Evolutionary conservation across 202 grass and related monocot species (phyloP), one percentile per base, ranked within the genome.

Genomic region (Saccharum hybrid): DNA sequence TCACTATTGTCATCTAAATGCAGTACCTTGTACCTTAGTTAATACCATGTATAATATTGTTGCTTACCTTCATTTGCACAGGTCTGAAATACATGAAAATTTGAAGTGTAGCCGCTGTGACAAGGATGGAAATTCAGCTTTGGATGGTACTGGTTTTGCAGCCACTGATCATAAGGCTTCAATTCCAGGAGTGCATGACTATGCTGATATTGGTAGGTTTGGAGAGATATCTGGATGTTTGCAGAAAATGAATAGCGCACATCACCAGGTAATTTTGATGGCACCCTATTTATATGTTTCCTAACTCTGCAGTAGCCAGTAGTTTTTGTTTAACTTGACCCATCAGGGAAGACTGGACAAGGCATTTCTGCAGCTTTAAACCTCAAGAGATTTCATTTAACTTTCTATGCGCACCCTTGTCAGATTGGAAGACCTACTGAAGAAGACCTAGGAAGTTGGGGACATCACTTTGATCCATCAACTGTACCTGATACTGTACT

Each of bases 1-100:
- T 76, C 37, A 73, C n/a, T 82, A 42, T 60, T 79, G 67, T 19
- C 5, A 51, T 74, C 6, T 75, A 63, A 42, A 78, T 77, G 39
- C 2, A 37, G 37, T 62, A 28, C 10, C 10, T 19, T 59, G 19
- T 77, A 81, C n/a, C 39, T 19, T 63, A 30, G 54, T 68, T 71
- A 19, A 83, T 54, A 75, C 68, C 41, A 18, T 71, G 7, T 37
- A 83, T 65, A 7, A 74, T 79, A 39, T 41, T 72, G 65, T 69
- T 91, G 54, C 26, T 82, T 75, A 67, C 11, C 6, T 88, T 8
- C 46, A 72, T 85, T 51, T 82, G 78, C n/a, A 48, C 77, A 94
- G 93, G 75, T 99, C 93, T 76, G 91, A 99, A 77, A 98, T 99
- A 90, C 93, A 99, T 94, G 91, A 96, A 90, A 96, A 96, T 75